These are phyloP conservation scores for Carallia brachiata DNA, from an alignment of 345 rosid species.

Conservation along the genomic window DNA sequence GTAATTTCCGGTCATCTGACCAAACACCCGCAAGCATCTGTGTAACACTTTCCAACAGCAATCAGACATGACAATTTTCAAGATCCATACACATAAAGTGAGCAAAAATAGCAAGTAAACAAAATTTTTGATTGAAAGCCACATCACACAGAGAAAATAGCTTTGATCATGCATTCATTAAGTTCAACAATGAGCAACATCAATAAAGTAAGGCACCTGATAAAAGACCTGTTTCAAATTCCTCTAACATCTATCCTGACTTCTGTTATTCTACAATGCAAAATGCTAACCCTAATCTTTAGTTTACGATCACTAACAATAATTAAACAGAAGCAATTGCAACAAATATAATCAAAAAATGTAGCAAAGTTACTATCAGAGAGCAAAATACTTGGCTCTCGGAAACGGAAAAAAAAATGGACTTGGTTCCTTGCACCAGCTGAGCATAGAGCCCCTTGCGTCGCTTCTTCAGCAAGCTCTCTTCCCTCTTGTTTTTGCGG, in stretches of 20 bases:
- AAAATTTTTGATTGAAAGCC: background rate
- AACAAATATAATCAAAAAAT: too few species aligned
- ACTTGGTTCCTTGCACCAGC: background rate
- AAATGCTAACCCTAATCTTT: too few species aligned
- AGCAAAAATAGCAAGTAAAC: background rate
- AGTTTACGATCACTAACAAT: too few species aligned
- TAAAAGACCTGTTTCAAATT: too few species aligned
- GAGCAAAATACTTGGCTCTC: slow-evolving; percentile 15
- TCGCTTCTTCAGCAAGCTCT: slow-evolving; percentile 34
- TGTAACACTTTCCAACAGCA: slow-evolving; percentile 28
- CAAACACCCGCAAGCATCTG: slow-evolving; percentile 26
- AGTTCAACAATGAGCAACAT: too few species aligned
- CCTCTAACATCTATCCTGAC: too few species aligned
- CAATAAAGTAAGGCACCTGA: too few species aligned
- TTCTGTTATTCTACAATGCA: too few species aligned
- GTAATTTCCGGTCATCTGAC: slow-evolving; percentile 18
- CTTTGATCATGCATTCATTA: too few species aligned
- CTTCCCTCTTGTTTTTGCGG: slow-evolving; percentile 32
- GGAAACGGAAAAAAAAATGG: slow-evolving; percentile 5
- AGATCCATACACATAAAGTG: background rate
- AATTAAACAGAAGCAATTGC: too few species aligned
- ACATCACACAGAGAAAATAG: too few species aligned
- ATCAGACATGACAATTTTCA: background rate
- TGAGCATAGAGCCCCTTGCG: slow-evolving; percentile 25
- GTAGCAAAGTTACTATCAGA: too few species aligned